Base-by-base conservation (phyloP, 768 basidiomycete species). In the Saitozyma podzolica region DNA sequence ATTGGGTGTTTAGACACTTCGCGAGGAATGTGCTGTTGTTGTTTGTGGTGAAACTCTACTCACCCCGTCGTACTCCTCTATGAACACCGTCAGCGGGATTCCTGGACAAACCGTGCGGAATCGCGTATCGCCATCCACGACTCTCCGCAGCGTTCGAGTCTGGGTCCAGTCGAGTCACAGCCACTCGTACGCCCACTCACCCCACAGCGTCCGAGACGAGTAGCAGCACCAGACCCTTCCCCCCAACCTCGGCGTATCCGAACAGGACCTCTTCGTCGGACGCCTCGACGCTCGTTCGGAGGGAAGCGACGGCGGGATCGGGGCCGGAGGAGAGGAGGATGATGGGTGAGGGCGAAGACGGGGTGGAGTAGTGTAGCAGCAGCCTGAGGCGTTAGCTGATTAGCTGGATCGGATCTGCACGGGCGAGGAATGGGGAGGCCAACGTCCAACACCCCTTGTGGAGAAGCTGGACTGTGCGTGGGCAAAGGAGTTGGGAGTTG, bases 1-100 rank as follows among this genome's bases (percentile, higher is more conserved):
- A 39, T 50, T 45, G 45, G 13, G 49, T 45, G 29, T 16, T 41
- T 54, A 51, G n/a, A 52, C 29, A n/a, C 13, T 6, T 13, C 45
- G 13, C 2, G 45, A 47, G 13, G 45, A 47, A 17, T 47, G n/a
- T 13, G 45, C 11, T 11, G 45, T 47, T 47, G 45, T 47, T 47
- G 45, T 13, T 47, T 11, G 45, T 29, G 42, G 13, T 13, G 17
- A 40, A 10, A 52, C 29, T 49, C 19, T 4, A 66, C 66, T 54
- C 54, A 73, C 72, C 72, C 66, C 72, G 58, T 51, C 65, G 58
- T 16, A 73, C 72, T 50, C 72, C 72, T 16, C 71, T 73, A 57
- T 41, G 10, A 17, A 10, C 59, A 29, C 9, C 11, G 45, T 58
- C 54, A 56, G 63, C 49, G 42, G 8, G 1, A 48, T 11, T 10